These are phyloP conservation scores for Xylariales sp. DNA, from an alignment of 2,329 filamentous ascomycete species.

Conservation along the genomic window DNA sequence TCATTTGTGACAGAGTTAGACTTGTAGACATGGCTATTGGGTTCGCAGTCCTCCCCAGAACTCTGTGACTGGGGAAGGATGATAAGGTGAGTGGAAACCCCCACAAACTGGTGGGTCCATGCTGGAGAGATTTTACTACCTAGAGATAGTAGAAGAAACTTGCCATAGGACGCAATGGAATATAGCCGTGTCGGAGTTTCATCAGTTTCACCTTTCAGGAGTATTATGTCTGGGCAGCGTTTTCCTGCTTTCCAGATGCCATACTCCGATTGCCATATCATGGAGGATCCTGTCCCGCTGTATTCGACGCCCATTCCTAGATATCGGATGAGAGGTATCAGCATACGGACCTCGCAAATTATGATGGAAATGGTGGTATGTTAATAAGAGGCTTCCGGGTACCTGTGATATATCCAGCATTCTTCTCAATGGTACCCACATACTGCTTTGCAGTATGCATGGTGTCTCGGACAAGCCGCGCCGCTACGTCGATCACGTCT, in stretches of 20 bases:
- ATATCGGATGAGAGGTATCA: not conserved
- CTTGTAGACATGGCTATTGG: conserved; percentile 14
- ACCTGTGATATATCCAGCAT: conserved; percentile 45
- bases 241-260: conserved; percentile 33
- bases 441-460: conserved; percentile 38
- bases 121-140: conserved; percentile 5
- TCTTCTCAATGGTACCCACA: conserved; percentile 41
- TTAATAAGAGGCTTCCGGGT: conserved; percentile 11
- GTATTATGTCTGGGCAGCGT: conserved; percentile 30
- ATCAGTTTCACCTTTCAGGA: conserved; percentile 10
- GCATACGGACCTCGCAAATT: not conserved
- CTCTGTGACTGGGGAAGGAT: not conserved
- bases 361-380: conserved; percentile 1
- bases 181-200: conserved; percentile 25
- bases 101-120: conserved; percentile 6
- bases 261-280: conserved; percentile 25
- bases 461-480: conserved; percentile 40
- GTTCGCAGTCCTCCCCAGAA: not conserved
- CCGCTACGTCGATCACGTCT: conserved; percentile 42
- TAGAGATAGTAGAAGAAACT: conserved; percentile 22
- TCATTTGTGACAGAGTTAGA: conserved; percentile 23
- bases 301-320: conserved; percentile 38
- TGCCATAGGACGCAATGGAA: conserved; percentile 24
- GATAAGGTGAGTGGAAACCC: conserved; percentile 4
- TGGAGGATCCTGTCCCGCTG: conserved; percentile 25